These are phyloP conservation scores for Saccharomyces hybrid DNA, from an alignment of 1,139 yeast genomes.

Conservation along the genomic window DNA sequence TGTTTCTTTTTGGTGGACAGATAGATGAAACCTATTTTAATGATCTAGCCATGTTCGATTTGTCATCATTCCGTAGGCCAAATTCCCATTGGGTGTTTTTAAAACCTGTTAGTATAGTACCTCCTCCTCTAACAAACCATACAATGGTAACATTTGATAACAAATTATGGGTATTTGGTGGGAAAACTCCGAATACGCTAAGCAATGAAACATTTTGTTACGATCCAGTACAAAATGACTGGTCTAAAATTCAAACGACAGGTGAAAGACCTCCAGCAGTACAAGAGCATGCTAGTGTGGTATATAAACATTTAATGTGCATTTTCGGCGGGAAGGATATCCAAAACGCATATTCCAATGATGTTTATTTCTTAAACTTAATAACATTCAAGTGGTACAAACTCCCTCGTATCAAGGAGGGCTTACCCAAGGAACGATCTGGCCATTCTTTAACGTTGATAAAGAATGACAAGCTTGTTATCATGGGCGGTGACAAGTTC, in stretches of 20 bases:
- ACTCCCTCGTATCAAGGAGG: constrained; percentile 41
- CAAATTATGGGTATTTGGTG: constrained; percentile 88
- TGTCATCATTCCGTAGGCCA: constrained; percentile 79
- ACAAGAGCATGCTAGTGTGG: constrained; percentile 79
- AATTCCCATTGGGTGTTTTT: constrained; percentile 75
- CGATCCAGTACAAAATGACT: constrained; percentile 60
- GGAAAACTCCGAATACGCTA: constrained; percentile 60
- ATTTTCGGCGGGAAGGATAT: constrained; percentile 81
- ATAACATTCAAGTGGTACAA: constrained; percentile 63
- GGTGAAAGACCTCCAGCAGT: constrained; percentile 77
- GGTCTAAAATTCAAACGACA: constrained; percentile 44
- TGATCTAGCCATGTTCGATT: constrained; percentile 80
- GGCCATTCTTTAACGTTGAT: constrained; percentile 81
- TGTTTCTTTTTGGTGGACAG: constrained; percentile 93
- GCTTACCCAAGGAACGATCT: constrained; percentile 67
- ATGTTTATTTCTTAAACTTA: constrained; percentile 63
- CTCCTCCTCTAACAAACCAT: constrained; percentile 90
- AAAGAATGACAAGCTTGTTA: constrained; percentile 51
- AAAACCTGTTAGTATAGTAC: constrained; percentile 46
- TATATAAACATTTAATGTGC: constrained; percentile 68
- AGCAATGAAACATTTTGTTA: constrained; percentile 76
- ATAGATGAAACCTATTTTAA: constrained; percentile 80
- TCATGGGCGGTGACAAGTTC: constrained; percentile 48
- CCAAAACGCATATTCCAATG: constrained; percentile 59
- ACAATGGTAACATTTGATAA: constrained; percentile 76